Base-by-base conservation (phyloP, 306 rosid genomes). In the Urtica urens region DNA sequence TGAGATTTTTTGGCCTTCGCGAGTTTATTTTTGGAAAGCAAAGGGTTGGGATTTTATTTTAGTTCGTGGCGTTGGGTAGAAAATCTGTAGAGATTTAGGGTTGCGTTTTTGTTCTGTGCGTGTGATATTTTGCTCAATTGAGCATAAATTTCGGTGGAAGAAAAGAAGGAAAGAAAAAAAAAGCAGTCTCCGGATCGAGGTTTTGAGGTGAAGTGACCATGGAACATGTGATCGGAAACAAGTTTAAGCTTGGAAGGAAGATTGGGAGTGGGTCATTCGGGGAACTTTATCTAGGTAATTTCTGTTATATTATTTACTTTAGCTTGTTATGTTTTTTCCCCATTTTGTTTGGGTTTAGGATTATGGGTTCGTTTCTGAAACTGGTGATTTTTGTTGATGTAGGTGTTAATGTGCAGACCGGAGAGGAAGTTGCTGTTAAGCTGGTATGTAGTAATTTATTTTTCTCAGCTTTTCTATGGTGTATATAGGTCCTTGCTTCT, bases 261-360 rank as follows among this genome's bases (percentile, higher is more conserved):
- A 92, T 92, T 69, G 99, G 99, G 28, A 85, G 99, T 65, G 99
- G 99, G 44, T 92, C 99, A 51, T 92, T 92, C 52, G 99, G 99
- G 45, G 99, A 92, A 78, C 99, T 92, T 22, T 92, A 85, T 82
- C 39, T 92, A 70, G 94, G 99, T 79, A 23, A n/a, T 40, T 41
- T 29, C 24, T 51, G 38, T 25, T 22, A 9, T 15, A 22, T 6
- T 8, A 38, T 53, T 63, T 19, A 3, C 8, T 38, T 56, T n/a
- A 39, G 33, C 10, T 34, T 21, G 26, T 33, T 10, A n/a, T 5
- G 12, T 21, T 25, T 58, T 34, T 22, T 38, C 44, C 16, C 31
- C 34, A 31, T 23, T 34, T 23, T 16, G 24, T 13, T 26, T 14
- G 10, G 48, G 30, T 38, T 53, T 20, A 7, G 46, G 38, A 46